Evolutionary conservation across 352 stramenopile genomes (phyloP).

Genomic region (Sclerospora graminicola): DNA sequence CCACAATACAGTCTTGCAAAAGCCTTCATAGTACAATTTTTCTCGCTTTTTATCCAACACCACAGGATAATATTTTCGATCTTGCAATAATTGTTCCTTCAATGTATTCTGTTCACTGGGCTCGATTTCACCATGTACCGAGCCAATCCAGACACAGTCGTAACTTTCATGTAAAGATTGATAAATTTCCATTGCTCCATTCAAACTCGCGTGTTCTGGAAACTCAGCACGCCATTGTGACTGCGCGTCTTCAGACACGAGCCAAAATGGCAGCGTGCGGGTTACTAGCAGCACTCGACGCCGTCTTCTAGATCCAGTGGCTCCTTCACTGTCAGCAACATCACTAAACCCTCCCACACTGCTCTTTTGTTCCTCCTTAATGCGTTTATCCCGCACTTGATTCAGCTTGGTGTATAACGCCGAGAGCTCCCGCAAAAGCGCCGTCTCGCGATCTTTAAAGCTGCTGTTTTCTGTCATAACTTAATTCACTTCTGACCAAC

Average conservation of each 20-base stretch:
- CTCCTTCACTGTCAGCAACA: constrained; percentile 17
- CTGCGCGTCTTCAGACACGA: constrained; percentile 69
- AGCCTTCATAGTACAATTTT: constrained; percentile 85
- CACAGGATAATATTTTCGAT: constrained; percentile 88
- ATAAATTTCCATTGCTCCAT: constrained; percentile 72
- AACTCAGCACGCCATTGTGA: constrained; percentile 80
- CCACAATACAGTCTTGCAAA: constrained; percentile 88
- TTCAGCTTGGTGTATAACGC: constrained; percentile 76
- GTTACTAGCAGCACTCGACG: constrained; percentile 68
- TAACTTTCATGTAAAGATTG: constrained; percentile 67
- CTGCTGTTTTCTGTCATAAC: constrained; percentile 5
- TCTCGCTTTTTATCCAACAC: constrained; percentile 82
- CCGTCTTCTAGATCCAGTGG: constrained; percentile 25
- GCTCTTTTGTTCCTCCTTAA: constrained; percentile 53
- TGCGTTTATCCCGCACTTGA: constrained; percentile 70
- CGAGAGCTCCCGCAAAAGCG: constrained; percentile 57
- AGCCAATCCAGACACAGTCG: constrained; percentile 80
- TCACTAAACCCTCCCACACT: constrained; percentile 9
- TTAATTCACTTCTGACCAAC: constrained; percentile 2
- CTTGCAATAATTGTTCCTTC: constrained; percentile 75
- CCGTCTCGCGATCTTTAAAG: constrained; percentile 66
- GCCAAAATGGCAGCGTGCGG: constrained; percentile 61
- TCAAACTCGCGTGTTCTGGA: constrained; percentile 51
- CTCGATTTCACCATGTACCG: constrained; percentile 72
- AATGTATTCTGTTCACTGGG: constrained; percentile 72